phyloP scores from a whole-genome alignment of 768 basidiomycete genomes.

The Tephrocybe sp. region DNA sequence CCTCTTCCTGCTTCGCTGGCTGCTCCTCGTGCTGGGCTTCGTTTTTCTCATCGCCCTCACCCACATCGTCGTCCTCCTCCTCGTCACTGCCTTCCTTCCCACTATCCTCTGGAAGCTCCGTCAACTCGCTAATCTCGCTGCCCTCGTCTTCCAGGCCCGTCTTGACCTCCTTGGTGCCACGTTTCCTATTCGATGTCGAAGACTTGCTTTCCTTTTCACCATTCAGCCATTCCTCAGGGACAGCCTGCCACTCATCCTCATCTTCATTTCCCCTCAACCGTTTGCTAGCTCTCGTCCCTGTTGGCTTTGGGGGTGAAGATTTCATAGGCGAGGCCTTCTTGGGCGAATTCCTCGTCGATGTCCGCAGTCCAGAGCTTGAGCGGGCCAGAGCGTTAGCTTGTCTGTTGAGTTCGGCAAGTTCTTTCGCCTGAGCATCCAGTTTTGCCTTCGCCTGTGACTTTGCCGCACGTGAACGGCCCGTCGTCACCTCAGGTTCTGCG shows the following conservation, averaged over 20 bases:
- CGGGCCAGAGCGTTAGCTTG: constrained; percentile 35
- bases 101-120: constrained; percentile 43
- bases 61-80: constrained; percentile 12
- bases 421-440: constrained; percentile 65
- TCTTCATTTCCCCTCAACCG: constrained; percentile 58
- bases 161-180: constrained; percentile 25
- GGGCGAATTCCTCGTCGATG: constrained; percentile 8
- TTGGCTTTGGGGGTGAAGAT: constrained; percentile 26
- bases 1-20: constrained; percentile 9
- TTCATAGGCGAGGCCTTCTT: constrained; percentile 20
- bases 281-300: constrained; percentile 64
- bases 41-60: constrained; percentile 15
- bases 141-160: constrained; percentile 63
- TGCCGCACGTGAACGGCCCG: constrained; percentile 57
- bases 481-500: constrained; percentile 9
- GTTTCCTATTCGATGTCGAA: constrained; percentile 7
- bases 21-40: constrained; percentile 12
- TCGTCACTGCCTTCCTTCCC: constrained; percentile 15
- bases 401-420: constrained; percentile 60
- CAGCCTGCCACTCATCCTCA: constrained; percentile 75
- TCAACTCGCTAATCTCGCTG: constrained; percentile 69
- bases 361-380: constrained; percentile 10
- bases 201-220: constrained; percentile 9
- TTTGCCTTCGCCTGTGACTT: constrained; percentile 70
- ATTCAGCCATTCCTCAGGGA: constrained; percentile 74